A percentile compares a stretch with the other conserved stretches of the same genome.
These are phyloP conservation scores for Alloteropsis semialata DNA, from an alignment of 176 grass and related monocot genomes.

Conservation along the genomic window DNA sequence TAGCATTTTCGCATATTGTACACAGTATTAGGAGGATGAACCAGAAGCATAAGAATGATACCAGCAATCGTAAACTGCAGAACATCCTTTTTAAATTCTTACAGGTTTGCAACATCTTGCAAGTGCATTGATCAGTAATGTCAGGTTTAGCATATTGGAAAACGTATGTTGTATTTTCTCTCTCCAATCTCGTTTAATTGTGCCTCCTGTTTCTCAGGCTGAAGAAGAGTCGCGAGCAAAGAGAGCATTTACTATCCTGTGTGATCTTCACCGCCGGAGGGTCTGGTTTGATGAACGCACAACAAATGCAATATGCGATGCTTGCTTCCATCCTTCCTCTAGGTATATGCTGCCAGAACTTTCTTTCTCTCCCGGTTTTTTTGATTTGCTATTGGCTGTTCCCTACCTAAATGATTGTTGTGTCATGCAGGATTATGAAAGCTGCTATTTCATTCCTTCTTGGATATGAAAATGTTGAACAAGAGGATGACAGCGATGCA, in stretches of 20 bases:
- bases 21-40: constrained; percentile 93
- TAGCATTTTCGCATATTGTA: constrained; percentile 86
- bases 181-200: not conserved
- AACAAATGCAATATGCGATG: constrained; percentile 85
- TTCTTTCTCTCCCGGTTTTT: not conserved
- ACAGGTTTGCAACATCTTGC: constrained; percentile 45
- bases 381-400: not conserved
- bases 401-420: constrained; percentile 16
- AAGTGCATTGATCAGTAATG: not conserved
- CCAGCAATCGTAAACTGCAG: constrained; percentile 79
- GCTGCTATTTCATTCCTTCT: constrained; percentile 89
- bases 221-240: constrained; percentile 89
- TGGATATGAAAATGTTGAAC: constrained; percentile 80
- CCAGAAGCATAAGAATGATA: constrained; percentile 86
- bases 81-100: constrained; percentile 71
- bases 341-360: constrained; percentile 41
- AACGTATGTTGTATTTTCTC: not conserved
- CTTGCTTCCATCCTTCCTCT: constrained; percentile 89
- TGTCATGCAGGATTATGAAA: constrained; percentile 72
- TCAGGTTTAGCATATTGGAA: not conserved
- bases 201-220: constrained; percentile 39
- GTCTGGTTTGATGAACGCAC: constrained; percentile 98
- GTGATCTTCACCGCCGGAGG: constrained; percentile 82
- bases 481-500: constrained; percentile 69
- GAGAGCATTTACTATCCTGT: constrained; percentile 80